Base-by-base conservation (phyloP, 2,329 filamentous ascomycete species). In the Rhynchosporium secalis region DNA sequence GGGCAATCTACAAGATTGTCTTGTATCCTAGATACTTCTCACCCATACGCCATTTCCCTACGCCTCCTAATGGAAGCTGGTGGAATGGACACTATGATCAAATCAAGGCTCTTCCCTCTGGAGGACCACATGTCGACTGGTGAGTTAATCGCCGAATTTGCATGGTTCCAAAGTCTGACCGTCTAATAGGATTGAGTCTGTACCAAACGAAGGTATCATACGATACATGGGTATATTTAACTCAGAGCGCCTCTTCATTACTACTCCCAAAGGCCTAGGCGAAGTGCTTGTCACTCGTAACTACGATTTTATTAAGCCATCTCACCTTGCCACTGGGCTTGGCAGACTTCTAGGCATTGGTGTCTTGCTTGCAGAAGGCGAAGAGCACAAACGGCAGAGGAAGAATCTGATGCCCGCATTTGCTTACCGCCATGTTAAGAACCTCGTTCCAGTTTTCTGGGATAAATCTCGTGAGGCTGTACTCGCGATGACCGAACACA, bases 391-490 rank as follows among this genome's bases (percentile, higher is more conserved):
- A 77, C 78, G 84, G 70, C 90, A 92, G 77, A 83, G 93, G 52
- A 92, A 90, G 73, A 86, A 88, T 62, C 83, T 96, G 20, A 85
- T 88, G 77, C 92, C 92, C 0, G 90, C 91, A 1, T 96, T 96
- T 74, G 82, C 86, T n/a, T 96, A 91, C 72, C 84, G 92, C 28
- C 90, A 96, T 70, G 80, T 96, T 73, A 96, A 95, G 73, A 84
- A 94, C 63, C 78, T 96, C 13, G 95, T 96, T 70, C 88, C 91
- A 0, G 78, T 89, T 5, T 96, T 97, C 75, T 96, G 92, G 92
- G 71, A 77, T 26, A 96, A 96, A 76, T 83, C 87, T 0, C 75
- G 82, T 7, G 87, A 94, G 72, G 83, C 88, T 69, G 85, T 87
- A 5, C 75, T 83, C 26, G 81, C 82, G 56, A 87, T 96, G 74